Conservation (phyloP, 768 basidiomycete species). For the Gelatoporia subvermispora region DNA sequence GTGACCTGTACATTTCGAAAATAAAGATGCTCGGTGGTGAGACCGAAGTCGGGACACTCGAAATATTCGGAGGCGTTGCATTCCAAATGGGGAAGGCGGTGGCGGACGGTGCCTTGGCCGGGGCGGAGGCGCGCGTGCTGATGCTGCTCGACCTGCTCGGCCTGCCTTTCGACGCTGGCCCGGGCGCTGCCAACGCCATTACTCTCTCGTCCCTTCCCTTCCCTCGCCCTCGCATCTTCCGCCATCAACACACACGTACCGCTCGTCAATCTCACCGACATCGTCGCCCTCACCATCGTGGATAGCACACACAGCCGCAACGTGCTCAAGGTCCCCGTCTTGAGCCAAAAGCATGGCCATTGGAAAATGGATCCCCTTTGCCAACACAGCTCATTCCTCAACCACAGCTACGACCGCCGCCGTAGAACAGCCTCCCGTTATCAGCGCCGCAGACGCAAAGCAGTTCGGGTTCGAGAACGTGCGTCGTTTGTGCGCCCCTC, state of each 20-base stretch:
- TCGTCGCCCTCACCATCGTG: background rate
- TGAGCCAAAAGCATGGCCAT: conserved; percentile 14
- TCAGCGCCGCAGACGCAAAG: conserved; percentile 68
- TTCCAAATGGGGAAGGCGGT: too few relatives aligned
- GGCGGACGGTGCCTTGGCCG: too few relatives aligned
- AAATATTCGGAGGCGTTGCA: too few relatives aligned
- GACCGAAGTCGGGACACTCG: too few relatives aligned
- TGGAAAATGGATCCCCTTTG: conserved; percentile 25
- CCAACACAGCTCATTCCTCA: conserved; percentile 11
- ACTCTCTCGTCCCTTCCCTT: too few relatives aligned
- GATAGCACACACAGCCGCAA: too few relatives aligned
- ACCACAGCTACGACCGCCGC: conserved; percentile 13
- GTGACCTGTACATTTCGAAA: too few relatives aligned
- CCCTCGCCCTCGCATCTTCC: background rate
- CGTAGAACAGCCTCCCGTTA: conserved; percentile 15
- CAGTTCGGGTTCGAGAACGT: conserved; percentile 98
- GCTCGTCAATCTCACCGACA: background rate
- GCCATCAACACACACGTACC: background rate
- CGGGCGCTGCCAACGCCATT: too few relatives aligned
- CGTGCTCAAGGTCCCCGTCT: background rate
- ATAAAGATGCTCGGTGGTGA: too few relatives aligned
- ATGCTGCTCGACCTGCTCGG: too few relatives aligned
- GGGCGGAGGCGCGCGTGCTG: too few relatives aligned
- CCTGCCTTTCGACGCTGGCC: too few relatives aligned
- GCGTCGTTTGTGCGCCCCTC: conserved; percentile 29